Conservation (phyloP, 768 basidiomycete species). For the Auriscalpium microsporum region DNA sequence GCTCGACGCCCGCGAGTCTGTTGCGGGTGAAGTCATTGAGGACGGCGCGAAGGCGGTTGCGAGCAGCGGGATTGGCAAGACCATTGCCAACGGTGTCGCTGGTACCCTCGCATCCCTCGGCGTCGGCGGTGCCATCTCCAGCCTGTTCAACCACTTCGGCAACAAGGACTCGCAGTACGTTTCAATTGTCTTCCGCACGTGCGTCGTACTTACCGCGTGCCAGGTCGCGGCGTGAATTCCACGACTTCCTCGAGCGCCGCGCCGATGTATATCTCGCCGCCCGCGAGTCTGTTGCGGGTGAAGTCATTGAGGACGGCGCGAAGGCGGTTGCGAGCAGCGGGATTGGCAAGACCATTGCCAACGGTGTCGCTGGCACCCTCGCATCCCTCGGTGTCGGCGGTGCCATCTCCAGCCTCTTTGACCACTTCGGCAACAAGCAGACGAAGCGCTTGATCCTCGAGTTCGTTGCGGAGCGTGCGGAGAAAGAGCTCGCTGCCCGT, state of each 20-base stretch:
- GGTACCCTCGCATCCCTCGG: background rate
- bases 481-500: background rate
- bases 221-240: background rate
- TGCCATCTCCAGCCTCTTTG: background rate
- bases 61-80: background rate
- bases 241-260: background rate
- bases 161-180: no score
- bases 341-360: background rate
- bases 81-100: background rate
- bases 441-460: background rate
- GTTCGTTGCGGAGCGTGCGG: background rate
- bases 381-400: background rate
- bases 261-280: background rate
- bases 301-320: background rate
- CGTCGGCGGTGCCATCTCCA: background rate
- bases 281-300: background rate
- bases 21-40: background rate
- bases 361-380: background rate
- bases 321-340: background rate
- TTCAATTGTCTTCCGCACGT: no score
- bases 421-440: background rate
- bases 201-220: no score
- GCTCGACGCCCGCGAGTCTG: background rate
- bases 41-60: background rate
- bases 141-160: background rate